These are phyloP conservation scores for Talaromyces sp. DNA, from an alignment of 2,329 filamentous ascomycete genomes.

Conservation along the genomic window DNA sequence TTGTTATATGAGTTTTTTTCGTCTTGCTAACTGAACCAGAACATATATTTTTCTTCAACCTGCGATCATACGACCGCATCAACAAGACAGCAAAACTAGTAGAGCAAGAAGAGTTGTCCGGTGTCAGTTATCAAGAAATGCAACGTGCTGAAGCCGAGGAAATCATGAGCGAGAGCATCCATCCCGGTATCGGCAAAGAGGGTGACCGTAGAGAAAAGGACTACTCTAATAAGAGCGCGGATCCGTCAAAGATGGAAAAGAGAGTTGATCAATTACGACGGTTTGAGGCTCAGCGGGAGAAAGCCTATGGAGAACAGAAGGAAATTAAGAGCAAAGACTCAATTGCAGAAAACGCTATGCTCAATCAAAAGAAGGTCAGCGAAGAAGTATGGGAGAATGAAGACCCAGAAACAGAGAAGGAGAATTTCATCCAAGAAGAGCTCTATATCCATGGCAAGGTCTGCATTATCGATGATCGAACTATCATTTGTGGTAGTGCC, in stretches of 20 bases:
- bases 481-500: constrained; percentile 74
- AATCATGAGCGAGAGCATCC: constrained; percentile 70
- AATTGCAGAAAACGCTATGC: constrained; percentile 78
- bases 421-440: constrained; percentile 91
- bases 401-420: constrained; percentile 66
- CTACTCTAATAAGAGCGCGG: constrained; percentile 30
- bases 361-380: constrained; percentile 52
- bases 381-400: constrained; percentile 73
- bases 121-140: constrained; percentile 70
- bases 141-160: constrained; percentile 73
- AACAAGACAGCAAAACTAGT: constrained; percentile 63
- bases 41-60: constrained; percentile 89
- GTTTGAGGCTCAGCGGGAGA: constrained; percentile 40
- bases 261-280: constrained; percentile 38
- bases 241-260: not conserved
- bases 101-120: constrained; percentile 69
- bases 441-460: constrained; percentile 93
- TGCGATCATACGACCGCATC: constrained; percentile 86
- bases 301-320: constrained; percentile 20
- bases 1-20: not conserved
- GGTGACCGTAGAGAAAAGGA: constrained; percentile 42
- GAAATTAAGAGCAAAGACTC: constrained; percentile 42
- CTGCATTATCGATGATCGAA: constrained; percentile 68
- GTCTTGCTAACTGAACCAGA: constrained; percentile 35
- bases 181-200: constrained; percentile 37